Base-by-base conservation (phyloP, 768 basidiomycete genomes). In the Nevesoporus exiguus region DNA sequence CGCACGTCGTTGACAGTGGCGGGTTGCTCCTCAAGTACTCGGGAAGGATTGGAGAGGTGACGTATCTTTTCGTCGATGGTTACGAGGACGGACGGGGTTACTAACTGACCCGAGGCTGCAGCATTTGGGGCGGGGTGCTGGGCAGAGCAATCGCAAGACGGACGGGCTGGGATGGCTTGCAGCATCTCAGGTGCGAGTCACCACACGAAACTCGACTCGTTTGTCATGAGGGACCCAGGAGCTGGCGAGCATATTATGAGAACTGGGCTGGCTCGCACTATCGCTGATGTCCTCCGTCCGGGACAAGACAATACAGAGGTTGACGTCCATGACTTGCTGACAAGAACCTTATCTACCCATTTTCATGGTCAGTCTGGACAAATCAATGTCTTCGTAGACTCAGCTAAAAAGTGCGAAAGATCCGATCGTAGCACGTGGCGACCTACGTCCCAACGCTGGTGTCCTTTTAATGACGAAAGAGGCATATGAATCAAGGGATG, bases 71-170 rank as follows among this genome's bases (percentile, higher is more conserved):
- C 1, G 14, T 6, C 19, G 11, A 11, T 8, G 21, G 41, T 22
- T 17, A n/a, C 5, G 11, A 14, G 21, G 13, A 22, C 19, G 47
- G 39, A 7, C 9, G 24, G 31, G n/a, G 11, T 31, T 44, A 24
- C 56, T 55, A 44, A 47, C 30, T 14, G 52, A 22, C 14, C 45
- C 29, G 55, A 88, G 87, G 89, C 88, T 3, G 84, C 86, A 2
- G 61, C 81, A 6, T 88, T 78, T 58, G 88, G 88, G 17, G 82
- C 88, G 11, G 88, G 89, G 34, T 90, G 89, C 54, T 91, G 87
- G 87, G 86, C 86, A 1, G 73, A 80, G 52, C 68, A 68, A 29
- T 61, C 60, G 14, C 49, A 21, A 4, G 54, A 64, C 46, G 54
- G 61, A 43, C 44, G 33, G 46, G 21, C 62, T 14, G 75, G 78